These are phyloP conservation scores for Auricularia sp. DNA, from an alignment of 768 basidiomycete species.

Conservation along the genomic window DNA sequence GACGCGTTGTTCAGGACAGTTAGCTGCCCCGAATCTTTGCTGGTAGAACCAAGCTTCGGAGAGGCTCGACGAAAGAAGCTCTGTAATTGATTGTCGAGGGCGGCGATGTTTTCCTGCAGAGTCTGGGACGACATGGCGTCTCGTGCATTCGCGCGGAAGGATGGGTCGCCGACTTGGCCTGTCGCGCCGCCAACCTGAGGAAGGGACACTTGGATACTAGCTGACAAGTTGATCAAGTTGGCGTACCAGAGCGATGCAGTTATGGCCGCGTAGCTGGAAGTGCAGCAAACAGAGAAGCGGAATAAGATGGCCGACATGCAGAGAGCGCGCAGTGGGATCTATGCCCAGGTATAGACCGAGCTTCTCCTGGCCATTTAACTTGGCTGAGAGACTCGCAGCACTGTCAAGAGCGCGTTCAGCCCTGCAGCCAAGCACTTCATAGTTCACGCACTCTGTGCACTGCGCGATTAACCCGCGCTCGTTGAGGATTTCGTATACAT, in stretches of 20 bases:
- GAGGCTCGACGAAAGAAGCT: constrained; percentile 62
- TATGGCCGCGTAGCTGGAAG: constrained; percentile 79
- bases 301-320: constrained; percentile 91
- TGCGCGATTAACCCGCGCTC: not conserved
- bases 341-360: constrained; percentile 72
- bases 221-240: not conserved
- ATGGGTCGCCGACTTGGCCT: constrained; percentile 94
- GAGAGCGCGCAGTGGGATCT: constrained; percentile 81
- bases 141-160: constrained; percentile 77
- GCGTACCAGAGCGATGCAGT: constrained; percentile 73
- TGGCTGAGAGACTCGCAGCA: not conserved
- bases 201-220: constrained; percentile 4
- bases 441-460: not conserved
- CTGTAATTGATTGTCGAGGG: constrained; percentile 55
- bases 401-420: not conserved
- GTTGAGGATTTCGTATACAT: not conserved
- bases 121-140: constrained; percentile 49
- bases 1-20: constrained; percentile 54
- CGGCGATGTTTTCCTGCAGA: constrained; percentile 54
- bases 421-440: not conserved
- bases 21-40: constrained; percentile 8
- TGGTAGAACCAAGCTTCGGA: not conserved
- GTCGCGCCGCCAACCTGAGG: constrained; percentile 92
- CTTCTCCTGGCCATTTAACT: not conserved
- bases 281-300: constrained; percentile 82